A percentile compares a stretch with the other conserved stretches of the same genome.
phyloP scores from a whole-genome alignment of 2,329 filamentous ascomycete genomes.

The Aspergillus alliaceus region DNA sequence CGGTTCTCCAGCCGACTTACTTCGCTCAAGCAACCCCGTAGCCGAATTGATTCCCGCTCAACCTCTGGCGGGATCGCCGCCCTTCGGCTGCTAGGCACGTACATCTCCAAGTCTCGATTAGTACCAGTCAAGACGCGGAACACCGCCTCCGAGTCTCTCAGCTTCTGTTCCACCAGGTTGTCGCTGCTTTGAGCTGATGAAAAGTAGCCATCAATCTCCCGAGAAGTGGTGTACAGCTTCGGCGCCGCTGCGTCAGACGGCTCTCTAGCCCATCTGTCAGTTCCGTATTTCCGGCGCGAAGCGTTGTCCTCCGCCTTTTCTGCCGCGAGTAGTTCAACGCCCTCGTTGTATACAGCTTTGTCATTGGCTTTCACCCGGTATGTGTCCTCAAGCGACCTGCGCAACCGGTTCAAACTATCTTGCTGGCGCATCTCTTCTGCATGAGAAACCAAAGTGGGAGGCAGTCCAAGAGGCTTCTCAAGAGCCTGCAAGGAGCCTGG shows the following conservation, averaged over 20 bases:
- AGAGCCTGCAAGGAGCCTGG: slow-evolving; percentile 91
- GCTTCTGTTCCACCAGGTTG: slow-evolving; percentile 72
- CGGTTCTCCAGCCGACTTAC: slow-evolving; percentile 79
- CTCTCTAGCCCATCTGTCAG: slow-evolving; percentile 76
- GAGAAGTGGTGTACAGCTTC: slow-evolving; percentile 72
- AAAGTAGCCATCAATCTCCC: slow-evolving; percentile 85
- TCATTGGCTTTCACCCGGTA: slow-evolving; percentile 85
- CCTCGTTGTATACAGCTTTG: slow-evolving; percentile 76
- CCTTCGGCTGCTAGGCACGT: slow-evolving; percentile 80
- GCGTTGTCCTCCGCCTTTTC: slow-evolving; percentile 83
- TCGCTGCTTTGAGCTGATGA: slow-evolving; percentile 68
- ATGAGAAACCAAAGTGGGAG: slow-evolving; percentile 80
- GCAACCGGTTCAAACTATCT: slow-evolving; percentile 75
- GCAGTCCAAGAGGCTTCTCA: slow-evolving; percentile 89
- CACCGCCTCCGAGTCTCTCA: slow-evolving; percentile 71
- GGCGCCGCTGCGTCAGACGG: slow-evolving; percentile 67
- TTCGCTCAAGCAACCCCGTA: slow-evolving; percentile 82
- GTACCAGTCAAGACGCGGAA: slow-evolving; percentile 75
- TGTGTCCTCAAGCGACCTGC: slow-evolving; percentile 81
- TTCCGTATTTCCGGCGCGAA: slow-evolving; percentile 76
- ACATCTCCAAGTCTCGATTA: slow-evolving; percentile 79
- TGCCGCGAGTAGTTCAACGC: slow-evolving; percentile 70
- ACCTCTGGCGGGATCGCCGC: slow-evolving; percentile 77
- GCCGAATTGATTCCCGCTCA: slow-evolving; percentile 72
- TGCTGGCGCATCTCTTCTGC: slow-evolving; percentile 92